Evolutionary conservation across 23 red algal genomes (phyloP), one percentile per base, ranked within the genome.

Genomic region (Chondrus crispus): DNA sequence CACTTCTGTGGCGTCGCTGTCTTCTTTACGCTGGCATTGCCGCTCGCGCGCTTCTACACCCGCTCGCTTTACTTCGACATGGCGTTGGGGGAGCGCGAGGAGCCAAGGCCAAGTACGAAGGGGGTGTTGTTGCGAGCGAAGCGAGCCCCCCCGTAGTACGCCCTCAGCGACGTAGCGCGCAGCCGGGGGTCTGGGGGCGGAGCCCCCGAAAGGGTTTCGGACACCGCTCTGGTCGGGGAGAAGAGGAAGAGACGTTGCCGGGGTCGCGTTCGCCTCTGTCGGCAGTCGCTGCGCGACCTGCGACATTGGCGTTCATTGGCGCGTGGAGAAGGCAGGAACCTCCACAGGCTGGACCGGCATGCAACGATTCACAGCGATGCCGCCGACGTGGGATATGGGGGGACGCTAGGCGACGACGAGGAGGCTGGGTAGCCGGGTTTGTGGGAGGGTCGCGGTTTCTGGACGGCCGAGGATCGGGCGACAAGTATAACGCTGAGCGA

Each of bases 1-100:
- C 87, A 62, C 35, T 80, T 90, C 87, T 49, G 71, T 44, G 68
- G 71, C 11, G 69, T 80, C 69, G 69, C 35, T 36, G 62, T 90
- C 13, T 90, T 72, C 10, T 62, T 11, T 44, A 39, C 87, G 36
- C 72, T 90, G 44, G 69, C 87, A 41, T 60, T 90, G 70, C 87
- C 70, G 39, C 32, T 60, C 38, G 38, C 87, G 9, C 87, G 71
- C 33, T 81, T 78, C 87, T 80, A 53, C 46, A 53, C 73, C 12
- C 64, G 87, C 18, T 62, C 47, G 20, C 30, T 90, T 16, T 90
- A 62, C 87, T 77, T 48, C 71, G 44, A 77, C 2, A 77, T 77
- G 71, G 26, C 71, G 38, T 1, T 37, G 13, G 71, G 7, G 71
- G 2, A 77, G 71, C 66, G 18, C 16, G 0, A 30, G 1, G 26